phyloP scores from a whole-genome alignment of 1,139 yeast genomes.

The Yamadazyma pseudoaaseri region DNA sequence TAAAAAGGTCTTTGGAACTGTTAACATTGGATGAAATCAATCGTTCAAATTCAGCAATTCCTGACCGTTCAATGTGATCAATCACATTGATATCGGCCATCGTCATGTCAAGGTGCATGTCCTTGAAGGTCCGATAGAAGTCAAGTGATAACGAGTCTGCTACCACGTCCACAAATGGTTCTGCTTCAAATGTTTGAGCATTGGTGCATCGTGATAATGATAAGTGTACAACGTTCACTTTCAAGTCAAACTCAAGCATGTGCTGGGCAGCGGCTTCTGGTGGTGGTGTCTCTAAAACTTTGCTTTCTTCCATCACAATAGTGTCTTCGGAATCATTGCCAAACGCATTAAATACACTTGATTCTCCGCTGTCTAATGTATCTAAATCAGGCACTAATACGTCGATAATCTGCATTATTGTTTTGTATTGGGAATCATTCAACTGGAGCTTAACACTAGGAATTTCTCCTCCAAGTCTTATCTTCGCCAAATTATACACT shows the following conservation, averaged over 20 bases:
- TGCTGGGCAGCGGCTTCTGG: conserved; percentile 45
- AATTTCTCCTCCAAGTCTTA: conserved; percentile 77
- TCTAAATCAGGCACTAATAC: conserved; percentile 65
- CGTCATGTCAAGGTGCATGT: conserved; percentile 64
- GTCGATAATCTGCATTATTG: conserved; percentile 75
- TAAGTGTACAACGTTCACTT: conserved; percentile 60
- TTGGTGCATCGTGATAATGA: conserved; percentile 69
- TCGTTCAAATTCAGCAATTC: conserved; percentile 63
- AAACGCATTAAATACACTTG: conserved; percentile 37
- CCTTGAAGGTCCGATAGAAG: conserved; percentile 59
- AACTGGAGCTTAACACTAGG: conserved; percentile 70
- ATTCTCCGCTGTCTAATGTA: conserved; percentile 26
- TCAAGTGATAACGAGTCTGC: conserved; percentile 64
- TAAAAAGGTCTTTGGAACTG: conserved; percentile 51
- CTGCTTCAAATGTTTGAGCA: conserved; percentile 59
- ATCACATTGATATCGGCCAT: conserved; percentile 68
- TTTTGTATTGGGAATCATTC: conserved; percentile 88
- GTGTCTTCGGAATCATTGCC: conserved; percentile 18
- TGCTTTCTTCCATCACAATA: conserved; percentile 15
- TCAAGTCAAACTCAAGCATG: conserved; percentile 65
- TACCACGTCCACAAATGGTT: conserved; percentile 67
- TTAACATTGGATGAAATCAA: conserved; percentile 65
- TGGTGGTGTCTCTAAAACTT: conserved; percentile 2
- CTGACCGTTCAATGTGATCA: conserved; percentile 70
- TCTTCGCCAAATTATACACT: conserved; percentile 69